Percentiles rank a stretch among this genome's conserved stretches.
phyloP scores from a whole-genome alignment of 192 early-diverging fungal genomes.

The Lobosporangium transversale region DNA sequence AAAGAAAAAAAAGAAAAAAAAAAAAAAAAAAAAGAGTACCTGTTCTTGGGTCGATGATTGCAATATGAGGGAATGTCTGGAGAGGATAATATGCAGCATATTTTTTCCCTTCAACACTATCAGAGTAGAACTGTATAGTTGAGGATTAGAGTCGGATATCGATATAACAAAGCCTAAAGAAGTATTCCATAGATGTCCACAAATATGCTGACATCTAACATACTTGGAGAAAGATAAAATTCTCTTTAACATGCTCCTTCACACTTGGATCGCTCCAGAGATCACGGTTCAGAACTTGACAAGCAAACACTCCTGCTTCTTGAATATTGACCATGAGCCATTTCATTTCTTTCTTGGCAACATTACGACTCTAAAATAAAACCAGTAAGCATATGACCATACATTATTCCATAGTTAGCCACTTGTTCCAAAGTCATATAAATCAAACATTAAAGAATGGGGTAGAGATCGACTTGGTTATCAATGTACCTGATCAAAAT shows the following conservation, averaged over 20 bases:
- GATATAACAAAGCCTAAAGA: background rate
- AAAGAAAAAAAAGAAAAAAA: too few relatives aligned
- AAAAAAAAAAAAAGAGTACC: conserved; percentile 53
- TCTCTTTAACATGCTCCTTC: conserved; percentile 77
- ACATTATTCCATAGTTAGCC: too few relatives aligned
- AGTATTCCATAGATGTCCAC: too few relatives aligned
- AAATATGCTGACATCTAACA: too few relatives aligned
- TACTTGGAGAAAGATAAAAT: conserved; percentile 91
- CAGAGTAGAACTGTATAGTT: conserved; percentile 51
- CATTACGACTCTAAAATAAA: conserved; percentile 65
- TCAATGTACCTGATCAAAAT: conserved; percentile 75
- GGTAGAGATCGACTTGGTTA: too few relatives aligned
- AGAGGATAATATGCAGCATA: conserved; percentile 82
- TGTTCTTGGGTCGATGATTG: conserved; percentile 89
- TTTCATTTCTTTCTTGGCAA: conserved; percentile 69
- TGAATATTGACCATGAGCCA: conserved; percentile 92
- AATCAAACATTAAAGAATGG: too few relatives aligned
- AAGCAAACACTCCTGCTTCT: conserved; percentile 84
- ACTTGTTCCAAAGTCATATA: too few relatives aligned
- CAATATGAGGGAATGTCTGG: conserved; percentile 80
- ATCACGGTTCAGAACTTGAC: conserved; percentile 93
- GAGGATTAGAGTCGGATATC: conserved; percentile 4
- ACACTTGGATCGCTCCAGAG: conserved; percentile 86
- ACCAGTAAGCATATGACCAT: too few relatives aligned
- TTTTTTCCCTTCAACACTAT: conserved; percentile 74